phyloP scores from a whole-genome alignment of 2,329 filamentous ascomycete genomes.

The Pochonia chlamydosporia region DNA sequence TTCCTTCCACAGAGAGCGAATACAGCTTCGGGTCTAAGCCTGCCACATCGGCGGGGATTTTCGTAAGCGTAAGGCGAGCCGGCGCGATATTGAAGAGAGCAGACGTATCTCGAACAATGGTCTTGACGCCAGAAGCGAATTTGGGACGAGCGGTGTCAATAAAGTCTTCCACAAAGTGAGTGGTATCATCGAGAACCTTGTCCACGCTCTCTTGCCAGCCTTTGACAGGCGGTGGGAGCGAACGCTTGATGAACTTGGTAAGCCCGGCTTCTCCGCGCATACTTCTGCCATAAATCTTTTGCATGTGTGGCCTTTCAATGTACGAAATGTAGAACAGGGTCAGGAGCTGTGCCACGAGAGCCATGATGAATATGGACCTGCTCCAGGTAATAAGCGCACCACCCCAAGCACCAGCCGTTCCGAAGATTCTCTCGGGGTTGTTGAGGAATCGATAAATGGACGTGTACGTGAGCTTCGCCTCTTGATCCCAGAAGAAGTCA shows the following conservation, averaged over 20 bases:
- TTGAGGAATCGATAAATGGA: conserved; percentile 98
- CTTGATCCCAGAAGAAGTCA: conserved; percentile 94
- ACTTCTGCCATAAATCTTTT: conserved; percentile 86
- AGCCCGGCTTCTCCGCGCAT: conserved; percentile 84
- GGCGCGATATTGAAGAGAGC: conserved; percentile 87
- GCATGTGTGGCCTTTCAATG: conserved; percentile 95
- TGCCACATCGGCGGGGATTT: conserved; percentile 71
- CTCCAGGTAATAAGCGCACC: conserved; percentile 91
- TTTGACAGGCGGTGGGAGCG: conserved; percentile 75
- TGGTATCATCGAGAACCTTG: conserved; percentile 76
- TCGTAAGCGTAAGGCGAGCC: conserved; percentile 75
- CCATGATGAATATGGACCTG: conserved; percentile 77
- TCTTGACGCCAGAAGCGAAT: conserved; percentile 78
- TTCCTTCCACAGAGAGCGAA: conserved; percentile 67
- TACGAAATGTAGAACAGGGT: conserved; percentile 86
- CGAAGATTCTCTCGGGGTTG: conserved; percentile 91
- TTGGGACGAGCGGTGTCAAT: conserved; percentile 81
- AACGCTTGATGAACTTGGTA: conserved; percentile 83
- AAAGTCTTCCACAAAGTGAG: conserved; percentile 86
- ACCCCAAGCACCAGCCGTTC: conserved; percentile 92
- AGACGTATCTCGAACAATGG: conserved; percentile 81
- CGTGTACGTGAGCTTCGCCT: conserved; percentile 85
- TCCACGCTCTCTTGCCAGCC: conserved; percentile 84
- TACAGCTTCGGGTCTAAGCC: conserved; percentile 78
- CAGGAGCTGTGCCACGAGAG: conserved; percentile 77